Conservation (phyloP, 306 rosid genomes). For the Quercus robur region DNA sequence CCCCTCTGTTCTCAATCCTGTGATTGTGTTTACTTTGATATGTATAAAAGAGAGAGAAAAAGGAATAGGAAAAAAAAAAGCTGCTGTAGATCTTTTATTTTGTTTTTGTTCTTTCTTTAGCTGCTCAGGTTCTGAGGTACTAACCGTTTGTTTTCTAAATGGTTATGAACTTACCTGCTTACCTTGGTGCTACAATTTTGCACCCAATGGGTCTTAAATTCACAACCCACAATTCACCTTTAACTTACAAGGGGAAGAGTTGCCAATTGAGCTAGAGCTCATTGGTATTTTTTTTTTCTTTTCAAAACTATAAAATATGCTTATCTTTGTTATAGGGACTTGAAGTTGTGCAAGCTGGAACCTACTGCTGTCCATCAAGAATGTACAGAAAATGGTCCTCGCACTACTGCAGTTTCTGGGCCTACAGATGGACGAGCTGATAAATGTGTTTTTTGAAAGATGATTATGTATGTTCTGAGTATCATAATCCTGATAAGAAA, state of each 20-base stretch:
- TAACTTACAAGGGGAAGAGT: too few relatives aligned
- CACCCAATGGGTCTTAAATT: too few relatives aligned
- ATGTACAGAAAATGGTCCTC: constrained; percentile 12
- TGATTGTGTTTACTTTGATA: background rate
- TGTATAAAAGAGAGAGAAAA: background rate
- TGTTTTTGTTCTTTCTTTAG: background rate
- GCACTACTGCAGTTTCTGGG: constrained; percentile 6
- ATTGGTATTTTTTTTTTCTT: background rate
- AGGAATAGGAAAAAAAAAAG: background rate
- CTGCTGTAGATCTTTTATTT: background rate
- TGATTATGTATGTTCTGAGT: constrained; percentile 26
- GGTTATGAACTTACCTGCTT: background rate
- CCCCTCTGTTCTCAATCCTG: background rate
- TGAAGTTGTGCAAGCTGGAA: constrained; percentile 20
- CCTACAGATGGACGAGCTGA: constrained; percentile 8
- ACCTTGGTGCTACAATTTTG: background rate
- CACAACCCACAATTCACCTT: too few relatives aligned
- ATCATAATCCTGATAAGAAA: constrained; percentile 23
- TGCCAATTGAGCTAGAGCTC: too few relatives aligned
- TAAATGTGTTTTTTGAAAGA: background rate
- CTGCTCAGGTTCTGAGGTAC: background rate
- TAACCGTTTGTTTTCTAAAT: background rate
- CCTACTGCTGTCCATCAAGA: constrained; percentile 7
- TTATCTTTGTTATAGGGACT: constrained; percentile 19
- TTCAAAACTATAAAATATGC: background rate